Base-by-base conservation (phyloP, 2,329 filamentous ascomycete genomes). In the Fusarium sp. region DNA sequence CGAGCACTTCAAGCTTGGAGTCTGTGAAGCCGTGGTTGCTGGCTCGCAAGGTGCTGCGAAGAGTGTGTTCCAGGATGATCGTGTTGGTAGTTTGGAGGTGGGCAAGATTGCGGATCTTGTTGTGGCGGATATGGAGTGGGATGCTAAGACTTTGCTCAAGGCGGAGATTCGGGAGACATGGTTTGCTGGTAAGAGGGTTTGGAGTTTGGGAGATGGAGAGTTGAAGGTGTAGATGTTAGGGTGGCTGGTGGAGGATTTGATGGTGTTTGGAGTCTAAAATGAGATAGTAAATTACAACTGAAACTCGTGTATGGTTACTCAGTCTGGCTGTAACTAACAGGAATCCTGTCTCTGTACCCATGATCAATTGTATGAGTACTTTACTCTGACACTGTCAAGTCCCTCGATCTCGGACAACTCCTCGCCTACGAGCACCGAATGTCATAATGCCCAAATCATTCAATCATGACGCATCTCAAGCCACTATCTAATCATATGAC, bases 71-170 rank as follows among this genome's bases (percentile, higher is more conserved):
- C 86, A 88, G 24, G 77, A 81, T 1, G 74, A 72, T 6, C 78
- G 83, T 59, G 78, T 85, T 3, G 88, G 88, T 1, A 83, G 79
- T 45, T 70, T 90, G 45, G 82, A 83, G 69, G 77, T 77, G 3
- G 87, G 87, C 0, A 83, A 84, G 78, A 75, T 81, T 67, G 88
- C 88, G 3, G 87, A 90, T 70, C 84, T 90, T 55, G 83, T 85
- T 4, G 72, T 79, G 6, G 71, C 80, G 4, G 79, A 81, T 47
- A 76, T 87, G 83, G 76, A 81, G 46, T 88, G 85, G 83, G 81
- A 84, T 32, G 79, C 81, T 16, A 79, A 79, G 27, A 81, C 77
- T 59, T 72, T 89, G 62, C 76, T 87, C 44, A 76, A 81, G 27
- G 84, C 84, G 0, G 79, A 75, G 56, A 79, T 88, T 1, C 68